A percentile compares a stretch with the other conserved stretches of the same genome.
These are phyloP conservation scores for Lineolata rhizophorae DNA, from an alignment of 495 filamentous ascomycete genomes.

Conservation along the genomic window DNA sequence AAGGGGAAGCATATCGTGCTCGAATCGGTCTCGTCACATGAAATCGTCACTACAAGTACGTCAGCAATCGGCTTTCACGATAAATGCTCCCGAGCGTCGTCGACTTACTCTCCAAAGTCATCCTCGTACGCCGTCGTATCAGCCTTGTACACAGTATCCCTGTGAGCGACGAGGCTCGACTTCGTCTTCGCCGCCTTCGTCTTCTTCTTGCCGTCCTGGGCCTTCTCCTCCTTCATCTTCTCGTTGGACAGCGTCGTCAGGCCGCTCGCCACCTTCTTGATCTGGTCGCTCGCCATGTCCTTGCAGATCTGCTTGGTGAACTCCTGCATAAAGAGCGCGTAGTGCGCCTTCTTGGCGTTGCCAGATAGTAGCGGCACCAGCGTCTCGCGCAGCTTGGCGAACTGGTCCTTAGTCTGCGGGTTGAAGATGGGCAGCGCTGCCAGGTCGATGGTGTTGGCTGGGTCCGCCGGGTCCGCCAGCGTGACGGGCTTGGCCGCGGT, in stretches of 20 bases:
- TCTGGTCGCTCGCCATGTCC: conserved; percentile 72
- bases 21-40: conserved; percentile 20
- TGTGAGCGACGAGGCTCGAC: conserved; percentile 47
- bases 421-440: conserved; percentile 65
- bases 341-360: conserved; percentile 76
- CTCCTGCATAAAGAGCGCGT: conserved; percentile 71
- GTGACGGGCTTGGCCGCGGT: conserved; percentile 38
- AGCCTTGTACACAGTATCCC: conserved; percentile 35
- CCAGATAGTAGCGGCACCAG: conserved; percentile 50
- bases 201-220: conserved; percentile 84
- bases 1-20: no score
- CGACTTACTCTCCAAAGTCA: conserved; percentile 55
- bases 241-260: conserved; percentile 80
- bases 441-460: conserved; percentile 60
- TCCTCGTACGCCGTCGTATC: conserved; percentile 59
- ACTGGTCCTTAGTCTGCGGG: conserved; percentile 67
- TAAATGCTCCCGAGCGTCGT: not conserved
- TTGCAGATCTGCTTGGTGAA: conserved; percentile 71
- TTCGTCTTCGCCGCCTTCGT: conserved; percentile 89
- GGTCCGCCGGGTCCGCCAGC: conserved; percentile 41
- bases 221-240: conserved; percentile 98
- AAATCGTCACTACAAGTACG: conserved; percentile 17
- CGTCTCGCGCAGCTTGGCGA: conserved; percentile 47
- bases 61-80: conserved; percentile 3
- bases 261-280: conserved; percentile 79